Base-by-base conservation (phyloP, 2,329 filamentous ascomycete genomes). In the Pyricularia sp. region DNA sequence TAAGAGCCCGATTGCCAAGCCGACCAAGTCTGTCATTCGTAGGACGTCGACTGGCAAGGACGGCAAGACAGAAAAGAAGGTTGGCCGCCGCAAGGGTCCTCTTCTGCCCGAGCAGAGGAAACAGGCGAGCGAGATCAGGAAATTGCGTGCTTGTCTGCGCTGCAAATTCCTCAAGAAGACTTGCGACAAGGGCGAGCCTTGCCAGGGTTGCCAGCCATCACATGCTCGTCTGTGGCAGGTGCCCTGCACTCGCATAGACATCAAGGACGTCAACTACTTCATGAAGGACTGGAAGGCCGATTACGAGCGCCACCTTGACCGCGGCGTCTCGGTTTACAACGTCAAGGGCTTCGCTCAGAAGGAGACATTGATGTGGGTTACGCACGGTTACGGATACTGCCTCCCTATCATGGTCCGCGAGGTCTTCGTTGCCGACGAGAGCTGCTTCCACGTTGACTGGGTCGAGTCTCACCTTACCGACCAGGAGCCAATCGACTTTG, bases 111-210 rank as follows among this genome's bases (percentile, higher is more conserved):
- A 97, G 76, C 93, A 97, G 80, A 86, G 93, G 70, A 96, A 96
- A 78, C 93, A 97, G 77, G 93, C 93, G 30, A 94, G 93, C 72
- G 93, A 97, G 78, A 97, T 97, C 74, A 87, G 93, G 75, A 97
- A 97, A 78, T 81, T 97, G 71, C 85, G 93, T 73, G 93, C 93
- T 62, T 97, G 93, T 76, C 81, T 97, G 71, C 88, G 93, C 69
- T 97, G 93, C 85, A 97, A 97, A 79, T 97, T 97, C 81, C 82
- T 97, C 75, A 97, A 97, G 84, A 97, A 97, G 84, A 97, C 93
- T 62, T 97, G 93, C 74, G 93, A 97, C 77, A 62, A 96, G 81
- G 93, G 93, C 68, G 93, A 97, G 79, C 93, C 93, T 66, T 97
- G 93, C 77, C 90, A 88, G 71, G 93, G 93, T 62, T 97, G 93